Evolutionary conservation across 108 stramenopile species (phyloP).

Genomic region (Poteriospumella lacustris): DNA sequence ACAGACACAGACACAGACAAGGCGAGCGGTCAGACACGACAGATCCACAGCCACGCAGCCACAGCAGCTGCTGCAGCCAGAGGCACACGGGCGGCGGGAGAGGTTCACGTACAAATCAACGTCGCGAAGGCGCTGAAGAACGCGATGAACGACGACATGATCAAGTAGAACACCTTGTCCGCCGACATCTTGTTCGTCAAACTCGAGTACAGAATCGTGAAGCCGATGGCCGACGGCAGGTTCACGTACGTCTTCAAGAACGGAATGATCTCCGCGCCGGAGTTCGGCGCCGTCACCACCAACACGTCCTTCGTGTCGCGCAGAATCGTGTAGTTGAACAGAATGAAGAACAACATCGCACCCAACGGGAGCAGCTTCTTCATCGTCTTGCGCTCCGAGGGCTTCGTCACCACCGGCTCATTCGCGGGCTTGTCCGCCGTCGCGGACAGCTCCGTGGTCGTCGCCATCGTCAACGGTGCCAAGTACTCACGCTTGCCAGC

Average conservation of each 20-base stretch:
- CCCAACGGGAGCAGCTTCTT: slow-evolving; percentile 85
- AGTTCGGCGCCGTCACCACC: slow-evolving; percentile 59
- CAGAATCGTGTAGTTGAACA: slow-evolving; percentile 96
- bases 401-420: neutral
- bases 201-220: slow-evolving; percentile 78
- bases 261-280: slow-evolving; percentile 87
- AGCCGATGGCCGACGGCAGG: slow-evolving; percentile 67
- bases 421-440: slow-evolving; percentile 34
- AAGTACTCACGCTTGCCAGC: no score
- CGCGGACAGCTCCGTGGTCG: slow-evolving; percentile 13
- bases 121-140: slow-evolving; percentile 82
- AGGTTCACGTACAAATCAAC: slow-evolving; percentile 54
- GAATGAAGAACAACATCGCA: slow-evolving; percentile 90
- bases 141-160: slow-evolving; percentile 74
- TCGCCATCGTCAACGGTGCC: no score
- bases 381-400: slow-evolving; percentile 52
- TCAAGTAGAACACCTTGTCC: slow-evolving; percentile 78
- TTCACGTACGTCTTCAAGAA: slow-evolving; percentile 96
- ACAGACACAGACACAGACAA: neutral
- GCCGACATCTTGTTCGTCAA: slow-evolving; percentile 75
- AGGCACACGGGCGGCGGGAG: no score
- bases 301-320: slow-evolving; percentile 84
- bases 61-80: no score
- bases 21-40: neutral
- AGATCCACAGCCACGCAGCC: neutral